Evolutionary conservation across 345 rosid species (phyloP).

Genomic region (Brassica carinata): DNA sequence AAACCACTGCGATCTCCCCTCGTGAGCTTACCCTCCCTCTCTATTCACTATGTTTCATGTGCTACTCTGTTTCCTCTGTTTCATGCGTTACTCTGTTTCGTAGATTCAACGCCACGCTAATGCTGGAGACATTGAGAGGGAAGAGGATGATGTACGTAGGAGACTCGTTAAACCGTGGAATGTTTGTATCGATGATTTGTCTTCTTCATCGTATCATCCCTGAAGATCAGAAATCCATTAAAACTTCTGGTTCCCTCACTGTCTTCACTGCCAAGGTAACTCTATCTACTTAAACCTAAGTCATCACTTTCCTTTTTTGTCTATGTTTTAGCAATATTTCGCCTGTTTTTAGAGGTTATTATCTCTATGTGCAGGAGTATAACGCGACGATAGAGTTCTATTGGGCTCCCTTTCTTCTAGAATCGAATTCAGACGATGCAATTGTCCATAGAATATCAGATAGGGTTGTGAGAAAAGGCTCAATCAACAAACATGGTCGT

Average conservation of each 20-base stretch:
- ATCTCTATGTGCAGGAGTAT: slow-evolving; percentile 53
- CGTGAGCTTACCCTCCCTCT: slow-evolving; percentile 39
- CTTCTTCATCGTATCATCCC: slow-evolving; percentile 88
- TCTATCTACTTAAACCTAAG: background rate
- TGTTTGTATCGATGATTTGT: slow-evolving; percentile 83
- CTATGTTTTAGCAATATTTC: background rate
- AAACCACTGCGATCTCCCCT: slow-evolving; percentile 77
- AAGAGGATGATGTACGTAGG: slow-evolving; percentile 97
- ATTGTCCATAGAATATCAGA: slow-evolving; percentile 75
- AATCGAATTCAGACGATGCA: slow-evolving; percentile 89
- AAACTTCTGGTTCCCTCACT: slow-evolving; percentile 74
- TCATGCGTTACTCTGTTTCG: background rate
- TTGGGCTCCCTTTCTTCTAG: slow-evolving; percentile 98
- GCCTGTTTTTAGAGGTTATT: too few species aligned
- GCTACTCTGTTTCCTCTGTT: slow-evolving; percentile 33
- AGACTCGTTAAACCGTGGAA: slow-evolving; percentile 92
- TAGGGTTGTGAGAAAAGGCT: slow-evolving; percentile 83
- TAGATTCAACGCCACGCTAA: slow-evolving; percentile 85
- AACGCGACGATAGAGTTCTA: slow-evolving; percentile 95
- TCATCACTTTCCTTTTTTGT: background rate
- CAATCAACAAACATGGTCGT: slow-evolving; percentile 92
- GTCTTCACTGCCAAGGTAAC: slow-evolving; percentile 85
- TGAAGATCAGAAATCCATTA: slow-evolving; percentile 68
- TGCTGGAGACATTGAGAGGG: slow-evolving; percentile 80
- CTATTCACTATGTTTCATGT: slow-evolving; percentile 12